A percentile compares a stretch with the other conserved stretches of the same genome.
phyloP scores from a whole-genome alignment of 2,329 filamentous ascomycete genomes.

The Allantophomopsis lycopodina region DNA sequence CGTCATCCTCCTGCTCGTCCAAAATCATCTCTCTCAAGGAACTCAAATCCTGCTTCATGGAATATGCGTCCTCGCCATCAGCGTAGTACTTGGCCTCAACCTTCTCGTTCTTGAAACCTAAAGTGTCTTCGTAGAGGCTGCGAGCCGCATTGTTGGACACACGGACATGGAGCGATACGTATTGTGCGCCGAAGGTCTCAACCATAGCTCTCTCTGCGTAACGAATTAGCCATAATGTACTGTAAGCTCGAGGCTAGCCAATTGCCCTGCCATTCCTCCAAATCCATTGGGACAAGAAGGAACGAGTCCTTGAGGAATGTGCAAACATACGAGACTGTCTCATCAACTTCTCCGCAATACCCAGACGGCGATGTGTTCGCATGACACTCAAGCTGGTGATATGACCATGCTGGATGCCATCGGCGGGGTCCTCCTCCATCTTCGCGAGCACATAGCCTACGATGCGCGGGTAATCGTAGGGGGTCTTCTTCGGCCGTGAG shows the following conservation, averaged over 20 bases:
- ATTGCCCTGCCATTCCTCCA: no score
- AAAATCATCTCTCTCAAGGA: conserved; percentile 37
- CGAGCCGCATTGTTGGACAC: conserved; percentile 86
- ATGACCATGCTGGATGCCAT: conserved; percentile 87
- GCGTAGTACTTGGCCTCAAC: conserved; percentile 88
- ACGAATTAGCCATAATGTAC: not conserved
- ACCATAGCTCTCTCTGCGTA: conserved; percentile 80
- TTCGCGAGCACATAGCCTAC: conserved; percentile 99
- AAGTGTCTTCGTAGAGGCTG: conserved; percentile 82
- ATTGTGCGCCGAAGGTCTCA: conserved; percentile 80
- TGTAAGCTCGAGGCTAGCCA: no score
- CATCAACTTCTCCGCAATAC: conserved; percentile 96
- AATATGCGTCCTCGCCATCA: conserved; percentile 90
- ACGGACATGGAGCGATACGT: conserved; percentile 92
- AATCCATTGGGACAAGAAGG: no score
- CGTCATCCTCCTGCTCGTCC: conserved; percentile 28
- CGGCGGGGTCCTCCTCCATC: conserved; percentile 95
- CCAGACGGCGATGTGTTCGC: conserved; percentile 82
- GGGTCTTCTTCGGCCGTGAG: conserved; percentile 60
- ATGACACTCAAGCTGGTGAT: conserved; percentile 94
- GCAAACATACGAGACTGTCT: conserved; percentile 69
- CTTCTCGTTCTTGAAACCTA: conserved; percentile 80
- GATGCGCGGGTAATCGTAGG: conserved; percentile 89
- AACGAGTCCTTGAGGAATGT: not conserved
- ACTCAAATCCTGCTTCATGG: conserved; percentile 77